Percentiles rank a stretch among this genome's conserved stretches.
phyloP scores from a whole-genome alignment of 2,329 filamentous ascomycete genomes.

The Fusarium sp. region DNA sequence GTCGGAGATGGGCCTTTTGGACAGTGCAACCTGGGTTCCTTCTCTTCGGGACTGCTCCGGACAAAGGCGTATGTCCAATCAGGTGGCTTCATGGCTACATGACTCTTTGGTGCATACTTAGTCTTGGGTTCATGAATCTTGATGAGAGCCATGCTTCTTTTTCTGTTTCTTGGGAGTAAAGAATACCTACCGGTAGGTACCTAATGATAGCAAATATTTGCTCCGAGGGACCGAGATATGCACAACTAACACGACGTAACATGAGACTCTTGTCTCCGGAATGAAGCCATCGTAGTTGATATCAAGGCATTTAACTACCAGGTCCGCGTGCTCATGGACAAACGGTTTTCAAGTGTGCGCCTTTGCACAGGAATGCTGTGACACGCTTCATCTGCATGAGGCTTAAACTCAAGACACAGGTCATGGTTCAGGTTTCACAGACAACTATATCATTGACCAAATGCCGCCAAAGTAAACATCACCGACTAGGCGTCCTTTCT shows the following conservation, averaged over 20 bases:
- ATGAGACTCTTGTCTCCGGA: slow-evolving; percentile 17
- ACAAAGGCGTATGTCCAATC: slow-evolving; percentile 3
- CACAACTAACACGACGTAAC: slow-evolving; percentile 6
- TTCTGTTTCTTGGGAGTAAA: neutral
- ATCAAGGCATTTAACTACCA: slow-evolving; percentile 7
- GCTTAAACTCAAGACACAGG: slow-evolving; percentile 29
- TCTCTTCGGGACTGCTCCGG: slow-evolving; percentile 35
- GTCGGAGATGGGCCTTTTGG: slow-evolving; percentile 29
- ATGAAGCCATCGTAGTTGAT: neutral
- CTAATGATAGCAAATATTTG: slow-evolving; percentile 1
- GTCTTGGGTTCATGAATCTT: slow-evolving; percentile 27
- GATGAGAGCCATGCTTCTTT: slow-evolving; percentile 16
- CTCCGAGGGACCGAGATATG: neutral
- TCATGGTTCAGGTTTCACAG: slow-evolving; percentile 22
- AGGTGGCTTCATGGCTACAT: neutral
- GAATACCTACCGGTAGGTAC: neutral
- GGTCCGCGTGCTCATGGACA: slow-evolving; percentile 13
- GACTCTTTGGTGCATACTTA: slow-evolving; percentile 22
- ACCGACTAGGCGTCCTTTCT: neutral
- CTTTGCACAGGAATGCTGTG: slow-evolving; percentile 26
- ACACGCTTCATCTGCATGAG: slow-evolving; percentile 24
- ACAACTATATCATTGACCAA: slow-evolving; percentile 16
- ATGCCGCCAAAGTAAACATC: slow-evolving; percentile 10
- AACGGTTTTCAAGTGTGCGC: slow-evolving; percentile 23
- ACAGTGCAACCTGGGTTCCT: slow-evolving; percentile 32